These are phyloP conservation scores for Hapsidospora chrysogenum DNA, from an alignment of 495 filamentous ascomycete genomes.

Conservation along the genomic window DNA sequence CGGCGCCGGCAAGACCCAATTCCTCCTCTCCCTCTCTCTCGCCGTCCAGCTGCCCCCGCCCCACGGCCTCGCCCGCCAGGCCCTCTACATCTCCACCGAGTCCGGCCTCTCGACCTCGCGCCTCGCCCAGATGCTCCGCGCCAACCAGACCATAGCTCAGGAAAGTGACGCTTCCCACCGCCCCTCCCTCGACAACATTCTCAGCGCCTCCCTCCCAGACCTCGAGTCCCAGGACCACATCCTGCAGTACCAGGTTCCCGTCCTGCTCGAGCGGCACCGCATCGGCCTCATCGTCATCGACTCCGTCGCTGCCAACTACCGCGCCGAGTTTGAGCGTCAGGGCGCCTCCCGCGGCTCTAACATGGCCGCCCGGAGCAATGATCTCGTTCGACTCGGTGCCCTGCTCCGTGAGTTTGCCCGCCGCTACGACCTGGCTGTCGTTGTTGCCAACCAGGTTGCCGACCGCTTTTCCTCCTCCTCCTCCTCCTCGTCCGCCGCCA, in stretches of 20 bases:
- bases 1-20: constrained; percentile 91
- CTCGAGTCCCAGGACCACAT: constrained; percentile 95
- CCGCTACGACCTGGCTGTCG: constrained; percentile 59
- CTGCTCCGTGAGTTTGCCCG: constrained; percentile 58
- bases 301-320: constrained; percentile 85
- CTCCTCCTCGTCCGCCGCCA: constrained; percentile 4
- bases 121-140: constrained; percentile 57
- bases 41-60: constrained; percentile 64
- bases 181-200: constrained; percentile 53
- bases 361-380: constrained; percentile 44
- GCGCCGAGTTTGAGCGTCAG: constrained; percentile 64
- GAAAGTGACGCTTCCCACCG: constrained; percentile 26
- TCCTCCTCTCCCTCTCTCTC: constrained; percentile 69
- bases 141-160: constrained; percentile 38
- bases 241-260: constrained; percentile 74
- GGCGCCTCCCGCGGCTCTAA: constrained; percentile 15
- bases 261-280: constrained; percentile 55
- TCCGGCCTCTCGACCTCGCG: constrained; percentile 65
- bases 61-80: constrained; percentile 46
- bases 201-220: constrained; percentile 73
- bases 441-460: constrained; percentile 90
- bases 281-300: constrained; percentile 75
- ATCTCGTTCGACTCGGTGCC: constrained; percentile 63
- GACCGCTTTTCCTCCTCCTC: constrained; percentile 46
- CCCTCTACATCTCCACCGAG: constrained; percentile 94